Evolutionary conservation across 768 basidiomycete genomes (phyloP).

Genomic region (Mycena latifolia): DNA sequence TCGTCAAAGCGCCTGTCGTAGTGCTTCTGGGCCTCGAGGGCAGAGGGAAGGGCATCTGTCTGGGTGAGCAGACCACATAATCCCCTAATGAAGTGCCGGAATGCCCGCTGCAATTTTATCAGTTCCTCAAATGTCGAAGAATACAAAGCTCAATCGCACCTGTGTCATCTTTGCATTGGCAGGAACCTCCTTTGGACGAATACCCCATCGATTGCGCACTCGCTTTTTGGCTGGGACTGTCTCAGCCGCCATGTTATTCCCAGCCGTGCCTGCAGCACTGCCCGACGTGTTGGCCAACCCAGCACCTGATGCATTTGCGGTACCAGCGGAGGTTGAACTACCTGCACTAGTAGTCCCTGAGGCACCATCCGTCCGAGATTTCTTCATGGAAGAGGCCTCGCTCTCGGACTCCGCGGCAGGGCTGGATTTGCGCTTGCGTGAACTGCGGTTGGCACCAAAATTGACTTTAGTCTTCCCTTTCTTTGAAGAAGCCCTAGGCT

Average conservation of each 20-base stretch:
- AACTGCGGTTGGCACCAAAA: background rate
- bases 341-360: background rate
- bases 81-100: constrained; percentile 8
- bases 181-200: constrained; percentile 11
- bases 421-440: background rate
- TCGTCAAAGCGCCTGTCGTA: constrained; percentile 22
- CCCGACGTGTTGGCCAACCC: constrained; percentile 1
- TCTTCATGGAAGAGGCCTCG: constrained; percentile 6
- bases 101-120: constrained; percentile 14
- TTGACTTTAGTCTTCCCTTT: constrained; percentile 6
- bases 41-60: constrained; percentile 1
- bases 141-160: background rate
- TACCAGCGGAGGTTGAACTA: background rate
- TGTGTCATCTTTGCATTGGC: background rate
- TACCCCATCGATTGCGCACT: constrained; percentile 7
- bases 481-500: background rate
- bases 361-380: constrained; percentile 1
- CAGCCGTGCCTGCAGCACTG: background rate
- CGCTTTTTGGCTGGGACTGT: constrained; percentile 2
- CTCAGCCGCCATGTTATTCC: background rate
- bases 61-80: constrained; percentile 9
- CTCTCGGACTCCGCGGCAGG: background rate
- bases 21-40: constrained; percentile 11
- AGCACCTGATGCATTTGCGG: background rate
- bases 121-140: background rate